Evolutionary conservation across 257 asterid genomes (phyloP), one percentile per base, ranked within the genome.

Genomic region (Primulina tabacum): DNA sequence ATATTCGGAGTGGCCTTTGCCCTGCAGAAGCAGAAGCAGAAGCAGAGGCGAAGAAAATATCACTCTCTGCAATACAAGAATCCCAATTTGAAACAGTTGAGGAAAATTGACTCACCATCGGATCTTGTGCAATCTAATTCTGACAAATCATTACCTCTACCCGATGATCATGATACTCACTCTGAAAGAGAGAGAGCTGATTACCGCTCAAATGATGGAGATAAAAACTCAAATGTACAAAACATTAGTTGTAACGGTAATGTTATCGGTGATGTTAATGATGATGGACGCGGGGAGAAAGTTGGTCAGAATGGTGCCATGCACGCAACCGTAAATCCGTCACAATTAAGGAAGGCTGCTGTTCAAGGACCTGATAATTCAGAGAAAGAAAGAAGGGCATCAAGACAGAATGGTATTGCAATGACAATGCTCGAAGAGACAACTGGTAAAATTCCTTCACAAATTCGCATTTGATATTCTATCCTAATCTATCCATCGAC

Each of bases 381-480:
- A 38, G 78, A 60, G 60, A 76, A 70, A 70, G 37, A 29, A 24
- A 71, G 60, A 68, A 65, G 56, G 29, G 78, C 75, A 69, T 37
- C 35, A 50, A 76, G 71, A 69, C 84, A 74, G 77, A 72, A 68
- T 71, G 80, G 71, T 64, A 66, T 78, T 43, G 14, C 55, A 3
- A 73, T 84, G 84, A 71, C 76, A 77, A 78, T 88, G 77, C 91
- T 82, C 60, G 86, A 88, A 58, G 98, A 85, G 85, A 79, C 81
- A 24, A 76, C 82, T 2, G 92, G 98, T 90, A 71, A 21, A 76
- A 78, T 57, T 76, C 59, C 56, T 69, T 65, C 40, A 12, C 38
- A 18, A 57, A n/a, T 68, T 26, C 4, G 18, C 50, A n/a, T 17
- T 4, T 6, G 17, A 43, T 33, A 16, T 14, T 67, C 72, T 60